Percentiles rank a stretch among this genome's conserved stretches.
These are phyloP conservation scores for Neopestalotiopsis rosae DNA, from an alignment of 2,329 filamentous ascomycete genomes.

Conservation along the genomic window DNA sequence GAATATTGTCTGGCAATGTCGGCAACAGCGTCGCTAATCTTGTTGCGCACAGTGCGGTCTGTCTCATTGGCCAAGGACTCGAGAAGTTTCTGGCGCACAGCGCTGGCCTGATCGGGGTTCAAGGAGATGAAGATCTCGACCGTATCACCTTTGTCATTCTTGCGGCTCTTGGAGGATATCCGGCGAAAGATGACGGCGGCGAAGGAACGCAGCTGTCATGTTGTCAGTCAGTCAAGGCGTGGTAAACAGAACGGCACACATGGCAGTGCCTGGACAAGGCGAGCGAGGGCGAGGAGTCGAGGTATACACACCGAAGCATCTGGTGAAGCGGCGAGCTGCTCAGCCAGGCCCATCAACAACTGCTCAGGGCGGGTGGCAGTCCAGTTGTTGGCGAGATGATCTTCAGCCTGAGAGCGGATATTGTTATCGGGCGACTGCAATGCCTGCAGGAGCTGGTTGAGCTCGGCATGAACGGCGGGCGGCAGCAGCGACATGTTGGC, in stretches of 20 bases:
- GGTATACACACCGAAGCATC: conserved; percentile 67
- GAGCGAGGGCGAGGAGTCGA: background rate
- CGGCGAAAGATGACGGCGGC: conserved; percentile 92
- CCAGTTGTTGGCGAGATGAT: conserved; percentile 91
- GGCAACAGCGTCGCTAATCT: conserved; percentile 96
- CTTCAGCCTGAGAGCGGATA: conserved; percentile 84
- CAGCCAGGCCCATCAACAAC: conserved; percentile 89
- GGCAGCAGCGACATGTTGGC: conserved; percentile 81
- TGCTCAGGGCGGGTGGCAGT: conserved; percentile 80
- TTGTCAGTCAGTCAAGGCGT: background rate
- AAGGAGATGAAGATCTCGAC: conserved; percentile 88
- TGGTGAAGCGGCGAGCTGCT: conserved; percentile 83
- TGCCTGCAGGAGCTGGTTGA: conserved; percentile 84
- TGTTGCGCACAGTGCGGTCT: conserved; percentile 81
- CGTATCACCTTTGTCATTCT: conserved; percentile 72
- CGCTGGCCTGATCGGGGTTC: conserved; percentile 72
- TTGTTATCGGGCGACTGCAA: conserved; percentile 90
- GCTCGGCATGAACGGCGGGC: conserved; percentile 81
- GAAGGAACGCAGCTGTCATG: conserved; percentile 79
- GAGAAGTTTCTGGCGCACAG: conserved; percentile 84
- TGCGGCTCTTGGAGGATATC: conserved; percentile 88
- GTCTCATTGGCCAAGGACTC: conserved; percentile 76
- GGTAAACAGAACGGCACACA: background rate
- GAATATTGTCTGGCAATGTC: conserved; percentile 95
- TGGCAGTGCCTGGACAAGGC: conserved; percentile 7